Percentiles rank a stretch among this genome's conserved stretches.
Evolutionary conservation across 495 filamentous ascomycete genomes (phyloP).

Genomic region (Hypoxylon crocopeplum): DNA sequence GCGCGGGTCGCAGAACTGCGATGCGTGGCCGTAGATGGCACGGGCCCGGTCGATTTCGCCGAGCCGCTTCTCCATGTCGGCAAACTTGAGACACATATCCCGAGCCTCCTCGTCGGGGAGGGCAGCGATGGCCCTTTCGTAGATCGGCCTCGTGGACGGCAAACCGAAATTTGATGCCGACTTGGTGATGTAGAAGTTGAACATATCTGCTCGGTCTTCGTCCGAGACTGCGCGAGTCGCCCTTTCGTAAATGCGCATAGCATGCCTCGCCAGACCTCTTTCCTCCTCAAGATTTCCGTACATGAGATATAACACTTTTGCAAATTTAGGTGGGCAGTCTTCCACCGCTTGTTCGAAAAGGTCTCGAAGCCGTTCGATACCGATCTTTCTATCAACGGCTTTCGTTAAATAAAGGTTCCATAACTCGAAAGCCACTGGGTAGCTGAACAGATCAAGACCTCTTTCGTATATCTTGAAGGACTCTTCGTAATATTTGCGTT

Average conservation of each 20-base stretch:
- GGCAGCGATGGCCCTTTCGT: conserved; percentile 91
- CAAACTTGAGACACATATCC: conserved; percentile 99
- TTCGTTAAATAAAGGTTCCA: conserved; percentile 99
- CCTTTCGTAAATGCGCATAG: conserved; percentile 98
- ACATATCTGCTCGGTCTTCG: conserved; percentile 95
- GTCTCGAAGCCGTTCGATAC: conserved; percentile 92
- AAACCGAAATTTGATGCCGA: conserved; percentile 98
- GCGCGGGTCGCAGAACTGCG: conserved; percentile 95
- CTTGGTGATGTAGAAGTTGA: conserved; percentile 99
- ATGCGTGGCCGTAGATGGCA: conserved; percentile 94
- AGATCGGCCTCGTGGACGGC: conserved; percentile 94
- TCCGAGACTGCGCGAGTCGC: conserved; percentile 95
- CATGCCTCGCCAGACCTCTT: conserved; percentile 91
- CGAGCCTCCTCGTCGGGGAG: conserved; percentile 93
- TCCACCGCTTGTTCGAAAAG: conserved; percentile 98
- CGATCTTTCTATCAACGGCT: conserved; percentile 92
- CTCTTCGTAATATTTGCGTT: conserved; percentile 95
- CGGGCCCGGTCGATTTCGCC: conserved; percentile 96
- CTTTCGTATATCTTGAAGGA: conserved; percentile 98
- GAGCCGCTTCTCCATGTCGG: conserved; percentile 95
- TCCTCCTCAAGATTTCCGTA: conserved; percentile 98
- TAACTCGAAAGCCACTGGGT: conserved; percentile 96
- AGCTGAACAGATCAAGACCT: conserved; percentile 94
- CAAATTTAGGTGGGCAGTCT: conserved; percentile 93
- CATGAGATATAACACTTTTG: conserved; percentile 95